Percentiles rank a stretch among this genome's conserved stretches.
These are phyloP conservation scores for Dictyostelium capitatum DNA, from an alignment of 78 protist species.

Conservation along the genomic window DNA sequence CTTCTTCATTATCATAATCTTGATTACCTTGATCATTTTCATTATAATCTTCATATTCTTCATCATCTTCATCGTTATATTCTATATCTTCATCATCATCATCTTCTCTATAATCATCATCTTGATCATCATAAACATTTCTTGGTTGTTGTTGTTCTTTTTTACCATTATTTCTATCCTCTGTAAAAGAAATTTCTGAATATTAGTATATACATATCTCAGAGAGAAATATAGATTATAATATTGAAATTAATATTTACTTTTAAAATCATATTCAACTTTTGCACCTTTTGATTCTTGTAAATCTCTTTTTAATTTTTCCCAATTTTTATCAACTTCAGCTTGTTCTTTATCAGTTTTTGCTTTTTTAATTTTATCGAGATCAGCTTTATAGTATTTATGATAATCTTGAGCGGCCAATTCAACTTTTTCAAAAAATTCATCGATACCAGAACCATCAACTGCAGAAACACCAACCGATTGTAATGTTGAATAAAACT, in stretches of 20 bases:
- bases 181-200: neutral
- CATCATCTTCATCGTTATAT: neutral
- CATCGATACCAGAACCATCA: conserved; percentile 91
- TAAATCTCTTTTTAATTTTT: conserved; percentile 75
- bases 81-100: conserved; percentile 20
- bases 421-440: conserved; percentile 79
- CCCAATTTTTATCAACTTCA: conserved; percentile 45
- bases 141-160: neutral
- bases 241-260: neutral
- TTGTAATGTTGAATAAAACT: conserved; percentile 88
- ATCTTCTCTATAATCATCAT: conserved; percentile 25
- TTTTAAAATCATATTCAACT: conserved; percentile 74
- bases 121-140: conserved; percentile 33
- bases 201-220: neutral
- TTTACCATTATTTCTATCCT: neutral
- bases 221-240: no score
- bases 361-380: conserved; percentile 55
- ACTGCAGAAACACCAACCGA: conserved; percentile 91
- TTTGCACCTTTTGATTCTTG: conserved; percentile 82
- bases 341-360: conserved; percentile 38
- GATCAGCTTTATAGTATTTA: conserved; percentile 73
- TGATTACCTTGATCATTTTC: conserved; percentile 6
- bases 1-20: conserved; percentile 22
- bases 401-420: conserved; percentile 82
- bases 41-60: conserved; percentile 24